Conservation (phyloP, 441 rosid species). For the Metrosideros polymorpha region DNA sequence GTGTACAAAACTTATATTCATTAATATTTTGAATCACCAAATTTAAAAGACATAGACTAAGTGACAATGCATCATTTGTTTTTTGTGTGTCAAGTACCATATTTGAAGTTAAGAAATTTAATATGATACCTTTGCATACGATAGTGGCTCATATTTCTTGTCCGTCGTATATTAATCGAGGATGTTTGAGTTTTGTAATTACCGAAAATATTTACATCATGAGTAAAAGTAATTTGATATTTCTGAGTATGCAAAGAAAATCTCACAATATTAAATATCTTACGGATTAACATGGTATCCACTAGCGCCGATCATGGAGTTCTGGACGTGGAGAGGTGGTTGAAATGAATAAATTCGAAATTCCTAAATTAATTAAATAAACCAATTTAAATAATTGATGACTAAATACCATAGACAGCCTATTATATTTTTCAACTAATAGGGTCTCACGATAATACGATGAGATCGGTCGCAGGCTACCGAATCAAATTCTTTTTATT, state of each 20-base stretch:
- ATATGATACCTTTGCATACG: no score
- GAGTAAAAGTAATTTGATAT: neutral
- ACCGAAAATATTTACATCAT: neutral
- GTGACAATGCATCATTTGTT: no score
- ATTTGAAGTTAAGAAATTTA: no score
- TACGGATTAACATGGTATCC: neutral
- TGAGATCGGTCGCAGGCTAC: neutral
- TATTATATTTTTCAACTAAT: neutral
- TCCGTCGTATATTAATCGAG: no score
- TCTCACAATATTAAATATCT: neutral
- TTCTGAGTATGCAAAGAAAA: rapidly evolving
- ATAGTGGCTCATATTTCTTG: no score
- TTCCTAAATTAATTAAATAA: neutral
- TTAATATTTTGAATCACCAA: no score
- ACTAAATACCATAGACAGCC: neutral
- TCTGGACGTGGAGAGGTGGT: no score
- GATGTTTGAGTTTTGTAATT: no score
- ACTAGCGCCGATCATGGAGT: no score
- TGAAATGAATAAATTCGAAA: neutral
- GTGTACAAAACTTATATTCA: no score
- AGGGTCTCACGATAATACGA: neutral
- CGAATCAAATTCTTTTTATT: neutral
- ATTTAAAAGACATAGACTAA: no score
- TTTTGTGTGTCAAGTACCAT: no score
- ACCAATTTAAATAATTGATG: neutral